Base-by-base conservation (phyloP, 202 grass and related monocot species). In the Sporobolus alterniflorus region DNA sequence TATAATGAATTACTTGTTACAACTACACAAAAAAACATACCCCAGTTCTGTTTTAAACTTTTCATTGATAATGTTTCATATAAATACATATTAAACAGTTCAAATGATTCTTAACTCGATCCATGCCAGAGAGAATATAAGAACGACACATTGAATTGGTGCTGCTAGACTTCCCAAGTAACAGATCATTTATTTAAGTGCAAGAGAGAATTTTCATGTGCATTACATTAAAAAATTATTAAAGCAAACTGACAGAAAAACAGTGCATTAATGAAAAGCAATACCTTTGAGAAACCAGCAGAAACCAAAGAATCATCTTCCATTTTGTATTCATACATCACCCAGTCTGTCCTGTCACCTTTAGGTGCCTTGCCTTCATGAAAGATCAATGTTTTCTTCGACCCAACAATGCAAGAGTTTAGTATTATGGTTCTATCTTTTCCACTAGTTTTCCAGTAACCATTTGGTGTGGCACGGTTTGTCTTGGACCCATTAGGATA, bases 301-400 rank as follows among this genome's bases (percentile, higher is more conserved):
- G 85, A 79, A 71, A 70, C 74, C 81, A 94, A 67, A 46, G 64
- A 59, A 4, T 73, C 71, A 16, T 90, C 89, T 71, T 91, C 74
- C 42, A 99, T 87, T 54, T 83, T 93, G 83, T 94, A 99, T 78
- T 99, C 96, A 63, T 99, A 94, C 96, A 99, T 99, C 74, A 96
- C 91, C 96, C 96, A 96, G 36, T 99, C 75, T 65, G 96, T 99
- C 34, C 96, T 82, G 15, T 83, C 75, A 48, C 96, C 93, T 73
- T 91, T 90, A 25, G 87, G 93, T 54, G 93, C 75, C 75, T 96
- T 99, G 73, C 96, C 93, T 85, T 67, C 75, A 90, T 99, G 93
- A 77, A 99, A 99, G 56, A 99, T 87, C 64, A 99, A 75, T 77
- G 91, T 92, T 78, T 94, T 99, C 57, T 95, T 99, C 61, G 77